A percentile compares a stretch with the other conserved stretches of the same genome.
Evolutionary conservation across 2,329 filamentous ascomycete species (phyloP).

Genomic region (Didymella pinodella): DNA sequence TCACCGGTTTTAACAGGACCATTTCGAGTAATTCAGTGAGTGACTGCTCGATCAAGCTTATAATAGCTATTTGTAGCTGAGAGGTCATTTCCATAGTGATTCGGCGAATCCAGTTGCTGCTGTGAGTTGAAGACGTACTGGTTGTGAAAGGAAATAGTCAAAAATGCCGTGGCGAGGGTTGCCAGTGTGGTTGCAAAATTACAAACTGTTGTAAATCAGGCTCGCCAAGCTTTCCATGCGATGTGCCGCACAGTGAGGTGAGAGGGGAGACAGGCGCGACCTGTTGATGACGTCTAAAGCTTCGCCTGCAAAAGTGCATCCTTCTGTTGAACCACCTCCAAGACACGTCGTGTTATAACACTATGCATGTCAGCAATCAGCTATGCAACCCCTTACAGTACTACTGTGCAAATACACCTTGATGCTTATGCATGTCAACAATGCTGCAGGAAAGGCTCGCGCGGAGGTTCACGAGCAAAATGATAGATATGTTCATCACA

Average conservation of each 20-base stretch:
- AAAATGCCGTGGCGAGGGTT: not conserved
- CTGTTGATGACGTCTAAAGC: not conserved
- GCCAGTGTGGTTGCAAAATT: not conserved
- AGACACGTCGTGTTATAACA: not conserved
- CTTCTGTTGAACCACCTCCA: not conserved
- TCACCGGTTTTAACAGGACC: not conserved
- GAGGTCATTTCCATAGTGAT: not conserved
- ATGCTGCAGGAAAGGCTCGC: too few relatives aligned
- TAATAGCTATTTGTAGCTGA: not conserved
- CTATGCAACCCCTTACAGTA: not conserved
- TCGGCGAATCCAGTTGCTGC: not conserved
- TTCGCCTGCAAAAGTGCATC: too few relatives aligned
- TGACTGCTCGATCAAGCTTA: not conserved
- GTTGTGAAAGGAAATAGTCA: too few relatives aligned
- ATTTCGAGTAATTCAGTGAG: not conserved
- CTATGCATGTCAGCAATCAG: not conserved
- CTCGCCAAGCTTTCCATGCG: not conserved
- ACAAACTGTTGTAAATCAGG: too few relatives aligned
- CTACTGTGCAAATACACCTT: not conserved
- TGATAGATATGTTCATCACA: too few relatives aligned
- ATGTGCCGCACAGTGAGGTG: not conserved
- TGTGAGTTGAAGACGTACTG: too few relatives aligned
- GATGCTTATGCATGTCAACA: not conserved
- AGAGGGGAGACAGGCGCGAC: not conserved
- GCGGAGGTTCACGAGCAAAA: too few relatives aligned